phyloP scores from a whole-genome alignment of 345 rosid species.

The Anacardium occidentale region DNA sequence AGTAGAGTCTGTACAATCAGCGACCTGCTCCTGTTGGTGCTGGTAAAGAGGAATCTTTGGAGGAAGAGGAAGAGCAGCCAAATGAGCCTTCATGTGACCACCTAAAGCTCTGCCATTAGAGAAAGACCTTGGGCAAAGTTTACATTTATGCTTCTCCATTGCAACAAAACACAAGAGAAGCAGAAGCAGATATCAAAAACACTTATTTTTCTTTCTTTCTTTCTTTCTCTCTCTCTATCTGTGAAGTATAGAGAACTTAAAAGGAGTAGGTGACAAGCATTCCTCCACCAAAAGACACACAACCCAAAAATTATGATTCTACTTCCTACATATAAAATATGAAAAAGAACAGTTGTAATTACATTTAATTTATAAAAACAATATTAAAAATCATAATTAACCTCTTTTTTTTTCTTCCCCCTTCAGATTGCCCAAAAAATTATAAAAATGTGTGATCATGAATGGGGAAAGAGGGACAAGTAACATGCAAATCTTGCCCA shows the following conservation, averaged over 20 bases:
- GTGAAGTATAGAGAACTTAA: slow-evolving; percentile 39
- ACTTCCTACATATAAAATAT: slow-evolving; percentile 25
- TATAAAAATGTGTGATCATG: slow-evolving; percentile 32
- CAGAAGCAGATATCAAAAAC: slow-evolving; percentile 13
- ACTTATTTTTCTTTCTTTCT: neutral
- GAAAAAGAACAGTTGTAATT: slow-evolving; percentile 32
- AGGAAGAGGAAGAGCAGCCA: slow-evolving; percentile 47
- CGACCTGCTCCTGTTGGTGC: slow-evolving; percentile 15
- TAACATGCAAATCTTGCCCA: slow-evolving; percentile 59
- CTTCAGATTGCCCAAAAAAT: neutral
- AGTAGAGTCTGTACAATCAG: slow-evolving; percentile 29
- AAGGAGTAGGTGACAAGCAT: slow-evolving; percentile 99
- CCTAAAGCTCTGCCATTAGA: slow-evolving; percentile 87
- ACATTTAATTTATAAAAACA: neutral
- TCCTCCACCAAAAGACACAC: slow-evolving; percentile 64
- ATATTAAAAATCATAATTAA: neutral
- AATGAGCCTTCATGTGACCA: slow-evolving; percentile 95
- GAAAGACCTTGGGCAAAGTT: slow-evolving; percentile 73
- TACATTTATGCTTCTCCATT: slow-evolving; percentile 84
- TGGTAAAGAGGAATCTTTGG: slow-evolving; percentile 21
- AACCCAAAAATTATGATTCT: slow-evolving; percentile 48
- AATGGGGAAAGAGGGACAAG: slow-evolving; percentile 25
- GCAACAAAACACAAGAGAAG: slow-evolving; percentile 17
- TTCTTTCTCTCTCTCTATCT: slow-evolving; percentile 23
- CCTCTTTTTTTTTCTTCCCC: slow-evolving; percentile 7